Conservation (phyloP, 768 basidiomycete genomes). For the Naganishia onofrii region DNA sequence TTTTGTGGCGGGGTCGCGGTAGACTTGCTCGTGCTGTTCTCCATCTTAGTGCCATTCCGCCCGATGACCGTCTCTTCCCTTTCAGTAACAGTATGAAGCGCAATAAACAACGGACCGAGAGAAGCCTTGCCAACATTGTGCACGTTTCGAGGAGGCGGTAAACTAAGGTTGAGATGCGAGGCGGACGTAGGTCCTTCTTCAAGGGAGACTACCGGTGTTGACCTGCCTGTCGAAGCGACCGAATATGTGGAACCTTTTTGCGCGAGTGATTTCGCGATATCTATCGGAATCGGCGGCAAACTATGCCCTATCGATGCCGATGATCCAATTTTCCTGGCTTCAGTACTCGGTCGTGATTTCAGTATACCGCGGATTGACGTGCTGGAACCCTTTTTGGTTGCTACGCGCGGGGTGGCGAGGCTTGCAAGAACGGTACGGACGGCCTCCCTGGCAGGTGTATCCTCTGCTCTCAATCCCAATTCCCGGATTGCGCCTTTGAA, state of each 20-base stretch:
- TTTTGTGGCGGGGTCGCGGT: neutral
- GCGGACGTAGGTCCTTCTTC: slow-evolving; percentile 4
- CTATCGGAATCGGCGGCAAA: slow-evolving; percentile 28
- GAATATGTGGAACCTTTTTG: slow-evolving; percentile 10
- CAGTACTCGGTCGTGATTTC: slow-evolving; percentile 24
- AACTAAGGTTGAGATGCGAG: neutral
- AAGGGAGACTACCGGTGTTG: neutral
- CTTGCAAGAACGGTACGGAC: slow-evolving; percentile 5
- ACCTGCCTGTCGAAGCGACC: slow-evolving; percentile 10
- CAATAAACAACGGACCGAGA: neutral
- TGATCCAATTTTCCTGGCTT: neutral
- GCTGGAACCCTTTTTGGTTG: neutral
- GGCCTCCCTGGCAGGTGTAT: slow-evolving; percentile 10
- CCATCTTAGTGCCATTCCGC: neutral
- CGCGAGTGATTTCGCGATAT: slow-evolving; percentile 15
- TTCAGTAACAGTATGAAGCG: neutral
- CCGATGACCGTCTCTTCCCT: neutral
- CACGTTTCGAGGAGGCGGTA: slow-evolving; percentile 9
- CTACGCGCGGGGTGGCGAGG: slow-evolving; percentile 6
- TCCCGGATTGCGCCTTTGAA: slow-evolving; percentile 26
- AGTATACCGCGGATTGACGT: slow-evolving; percentile 30
- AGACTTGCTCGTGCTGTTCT: neutral
- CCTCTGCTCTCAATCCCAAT: slow-evolving; percentile 13
- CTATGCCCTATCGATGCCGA: slow-evolving; percentile 12
- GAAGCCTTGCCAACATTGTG: neutral